Conservation (phyloP, 2,329 filamentous ascomycete genomes). For the Exophiala alcalophila region DNA sequence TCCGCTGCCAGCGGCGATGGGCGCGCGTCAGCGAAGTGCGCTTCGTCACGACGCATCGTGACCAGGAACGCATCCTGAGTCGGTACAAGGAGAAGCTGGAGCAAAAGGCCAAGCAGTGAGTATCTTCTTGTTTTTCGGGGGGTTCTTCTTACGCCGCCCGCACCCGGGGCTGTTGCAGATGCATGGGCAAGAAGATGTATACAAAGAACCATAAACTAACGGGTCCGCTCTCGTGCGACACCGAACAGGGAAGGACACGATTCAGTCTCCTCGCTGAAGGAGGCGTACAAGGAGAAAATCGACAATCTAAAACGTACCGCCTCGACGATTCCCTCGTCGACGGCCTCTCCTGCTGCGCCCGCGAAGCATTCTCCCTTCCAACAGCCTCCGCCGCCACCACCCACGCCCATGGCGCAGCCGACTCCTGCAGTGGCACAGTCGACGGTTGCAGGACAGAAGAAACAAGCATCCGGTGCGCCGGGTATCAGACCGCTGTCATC, state of each 20-base stretch:
- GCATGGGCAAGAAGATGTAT: too few relatives aligned
- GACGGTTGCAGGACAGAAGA: conserved; percentile 42
- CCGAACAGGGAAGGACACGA: conserved; percentile 67
- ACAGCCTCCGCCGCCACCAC: conserved; percentile 37
- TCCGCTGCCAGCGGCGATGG: conserved; percentile 68
- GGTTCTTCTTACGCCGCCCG: too few relatives aligned
- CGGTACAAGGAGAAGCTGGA: conserved; percentile 86
- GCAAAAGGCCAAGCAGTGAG: conserved; percentile 69
- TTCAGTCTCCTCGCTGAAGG: conserved; percentile 58
- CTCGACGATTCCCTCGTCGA: conserved; percentile 33
- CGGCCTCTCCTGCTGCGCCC: conserved; percentile 43
- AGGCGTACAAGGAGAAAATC: conserved; percentile 84
- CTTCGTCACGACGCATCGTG: conserved; percentile 76
- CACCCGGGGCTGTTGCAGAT: too few relatives aligned
- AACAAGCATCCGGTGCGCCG: conserved; percentile 27
- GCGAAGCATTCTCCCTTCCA: conserved; percentile 26
- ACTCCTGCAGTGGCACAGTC: conserved; percentile 38
- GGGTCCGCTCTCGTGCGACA: too few relatives aligned
- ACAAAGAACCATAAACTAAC: too few relatives aligned
- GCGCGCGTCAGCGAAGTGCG: conserved; percentile 90
- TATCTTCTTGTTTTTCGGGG: too few relatives aligned
- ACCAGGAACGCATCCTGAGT: conserved; percentile 66
- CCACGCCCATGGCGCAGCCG: conserved; percentile 39
- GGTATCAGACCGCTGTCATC: conserved; percentile 64
- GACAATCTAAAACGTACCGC: conserved; percentile 64